These are phyloP conservation scores for Croton setiger DNA, from an alignment of 441 rosid genomes.

Conservation along the genomic window DNA sequence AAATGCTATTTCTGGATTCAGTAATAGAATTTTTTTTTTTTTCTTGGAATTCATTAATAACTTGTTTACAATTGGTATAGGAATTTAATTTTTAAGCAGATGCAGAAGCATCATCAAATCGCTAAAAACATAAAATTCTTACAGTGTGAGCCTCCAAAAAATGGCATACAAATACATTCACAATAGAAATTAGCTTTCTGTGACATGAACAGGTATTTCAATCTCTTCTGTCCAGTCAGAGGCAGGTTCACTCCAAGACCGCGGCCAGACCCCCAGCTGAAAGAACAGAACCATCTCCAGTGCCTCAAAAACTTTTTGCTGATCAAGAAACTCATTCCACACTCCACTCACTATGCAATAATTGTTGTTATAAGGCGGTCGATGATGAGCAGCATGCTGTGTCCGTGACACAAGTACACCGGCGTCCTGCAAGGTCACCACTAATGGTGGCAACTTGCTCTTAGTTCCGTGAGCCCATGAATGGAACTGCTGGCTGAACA, in stretches of 20 bases:
- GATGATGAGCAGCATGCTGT: constrained; percentile 71
- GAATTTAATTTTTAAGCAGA: background rate
- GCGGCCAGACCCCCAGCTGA: constrained; percentile 53
- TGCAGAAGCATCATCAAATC: background rate
- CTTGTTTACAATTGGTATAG: background rate
- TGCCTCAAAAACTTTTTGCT: constrained; percentile 52
- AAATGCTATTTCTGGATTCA: too few species aligned
- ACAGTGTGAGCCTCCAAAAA: background rate
- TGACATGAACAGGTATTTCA: constrained; percentile 29
- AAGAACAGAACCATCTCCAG: constrained; percentile 73
- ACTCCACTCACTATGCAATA: constrained; percentile 88
- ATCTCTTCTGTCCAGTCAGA: constrained; percentile 61
- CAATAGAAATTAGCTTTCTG: constrained; percentile 21
- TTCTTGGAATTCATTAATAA: background rate
- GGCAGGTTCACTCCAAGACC: constrained; percentile 80
- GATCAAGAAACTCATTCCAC: constrained; percentile 71
- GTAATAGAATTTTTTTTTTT: too few species aligned
- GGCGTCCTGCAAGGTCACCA: constrained; percentile 62
- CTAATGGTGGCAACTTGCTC: constrained; percentile 59
- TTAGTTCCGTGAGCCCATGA: constrained; percentile 92
- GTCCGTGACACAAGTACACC: constrained; percentile 65
- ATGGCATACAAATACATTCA: background rate
- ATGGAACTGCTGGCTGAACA: constrained; percentile 94
- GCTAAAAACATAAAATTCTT: background rate
- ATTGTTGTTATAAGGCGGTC: constrained; percentile 75